A percentile compares a stretch with the other conserved stretches of the same genome.
Evolutionary conservation across 306 rosid genomes (phyloP).

Genomic region (Malus sieversii): DNA sequence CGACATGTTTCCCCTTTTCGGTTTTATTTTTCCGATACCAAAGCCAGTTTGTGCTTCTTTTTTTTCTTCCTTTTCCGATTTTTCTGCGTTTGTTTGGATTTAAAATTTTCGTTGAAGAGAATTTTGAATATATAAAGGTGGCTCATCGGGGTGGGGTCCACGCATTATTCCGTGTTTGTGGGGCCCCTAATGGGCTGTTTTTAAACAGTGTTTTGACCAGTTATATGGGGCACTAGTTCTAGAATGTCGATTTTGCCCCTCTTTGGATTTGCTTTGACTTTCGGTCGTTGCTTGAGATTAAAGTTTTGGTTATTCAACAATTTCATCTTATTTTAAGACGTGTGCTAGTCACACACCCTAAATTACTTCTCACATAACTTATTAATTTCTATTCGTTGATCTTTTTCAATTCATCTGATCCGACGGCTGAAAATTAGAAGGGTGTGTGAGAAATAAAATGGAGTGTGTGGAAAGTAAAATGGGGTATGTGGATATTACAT

Average conservation of each 20-base stretch:
- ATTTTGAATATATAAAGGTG: background rate
- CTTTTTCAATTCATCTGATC: no score
- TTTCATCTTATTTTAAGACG: no score
- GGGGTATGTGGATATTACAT: no score
- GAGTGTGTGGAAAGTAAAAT: no score
- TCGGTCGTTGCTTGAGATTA: background rate
- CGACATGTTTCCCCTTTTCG: conserved; percentile 37
- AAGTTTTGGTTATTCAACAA: no score
- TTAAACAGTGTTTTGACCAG: background rate
- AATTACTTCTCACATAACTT: no score
- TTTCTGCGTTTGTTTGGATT: background rate
- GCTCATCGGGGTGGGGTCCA: background rate
- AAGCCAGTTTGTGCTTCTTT: background rate
- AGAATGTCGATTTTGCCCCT: conserved; percentile 8
- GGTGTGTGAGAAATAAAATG: no score
- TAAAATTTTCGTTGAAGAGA: background rate
- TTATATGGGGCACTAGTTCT: background rate
- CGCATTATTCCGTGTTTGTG: conserved; percentile 17
- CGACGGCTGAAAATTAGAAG: no score
- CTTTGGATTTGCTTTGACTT: background rate
- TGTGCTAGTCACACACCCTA: no score
- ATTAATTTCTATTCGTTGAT: no score
- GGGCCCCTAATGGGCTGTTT: background rate
- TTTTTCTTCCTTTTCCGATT: background rate
- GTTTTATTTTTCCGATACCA: background rate